Conservation (phyloP, 805 yeast genomes). For the Barnettozyma salicaria region DNA sequence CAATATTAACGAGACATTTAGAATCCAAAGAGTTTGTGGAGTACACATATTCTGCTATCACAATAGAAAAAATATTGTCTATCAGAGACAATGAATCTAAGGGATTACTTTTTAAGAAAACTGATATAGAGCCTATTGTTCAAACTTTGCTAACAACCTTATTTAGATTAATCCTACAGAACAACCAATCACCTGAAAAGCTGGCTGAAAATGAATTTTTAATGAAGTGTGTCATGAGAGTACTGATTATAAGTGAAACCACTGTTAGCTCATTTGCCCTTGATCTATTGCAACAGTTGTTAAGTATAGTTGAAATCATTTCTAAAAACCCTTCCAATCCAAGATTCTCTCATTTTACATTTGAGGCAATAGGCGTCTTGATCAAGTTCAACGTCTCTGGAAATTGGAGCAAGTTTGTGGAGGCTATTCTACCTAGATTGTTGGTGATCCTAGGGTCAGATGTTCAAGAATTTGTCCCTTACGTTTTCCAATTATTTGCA, state of each 20-base stretch:
- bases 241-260: constrained; percentile 67
- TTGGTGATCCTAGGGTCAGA: constrained; percentile 69
- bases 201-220: constrained; percentile 92
- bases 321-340: constrained; percentile 94
- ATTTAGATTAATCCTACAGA: constrained; percentile 57
- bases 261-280: constrained; percentile 41
- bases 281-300: constrained; percentile 53
- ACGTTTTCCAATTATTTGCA: constrained; percentile 85
- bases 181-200: constrained; percentile 71
- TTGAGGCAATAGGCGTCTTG: constrained; percentile 80
- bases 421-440: constrained; percentile 58
- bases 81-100: constrained; percentile 52
- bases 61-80: constrained; percentile 82
- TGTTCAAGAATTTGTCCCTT: constrained; percentile 91
- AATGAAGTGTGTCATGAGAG: constrained; percentile 84
- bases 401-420: constrained; percentile 31
- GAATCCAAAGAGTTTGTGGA: constrained; percentile 67
- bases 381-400: constrained; percentile 43
- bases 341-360: constrained; percentile 80
- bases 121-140: constrained; percentile 61
- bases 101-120: constrained; percentile 58
- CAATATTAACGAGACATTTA: constrained; percentile 68
- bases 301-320: constrained; percentile 63
- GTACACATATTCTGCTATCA: constrained; percentile 88
- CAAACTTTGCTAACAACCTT: constrained; percentile 58